Evolutionary conservation across 2,329 filamentous ascomycete genomes (phyloP), one percentile per base, ranked within the genome.

Genomic region (Neofusicoccum sp.): DNA sequence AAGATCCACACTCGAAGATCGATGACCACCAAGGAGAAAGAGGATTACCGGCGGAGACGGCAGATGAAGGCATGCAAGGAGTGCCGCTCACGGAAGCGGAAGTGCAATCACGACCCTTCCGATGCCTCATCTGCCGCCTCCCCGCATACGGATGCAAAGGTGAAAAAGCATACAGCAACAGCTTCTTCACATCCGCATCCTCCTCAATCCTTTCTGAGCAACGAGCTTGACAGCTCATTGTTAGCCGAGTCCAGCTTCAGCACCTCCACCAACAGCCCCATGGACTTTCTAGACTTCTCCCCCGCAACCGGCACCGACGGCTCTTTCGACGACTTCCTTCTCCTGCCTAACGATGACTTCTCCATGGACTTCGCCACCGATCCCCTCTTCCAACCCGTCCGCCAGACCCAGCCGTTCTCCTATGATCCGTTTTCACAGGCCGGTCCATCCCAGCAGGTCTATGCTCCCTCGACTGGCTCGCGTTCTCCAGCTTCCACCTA

Each of bases 21-120:
- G 16, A 63, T 63, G 61, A 63, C 61, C n/a, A 51, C 56, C 31
- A 47, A 41, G 61, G 61, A 63, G 38, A 61, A 61, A 41, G 58
- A 61, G 28, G 61, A 63, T 41, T 63, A 63, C 53, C 34, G 61
- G 40, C 40, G 48, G 36, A 51, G 58, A 41, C 31, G 61, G 40
- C 48, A 61, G 51, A 61, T 63, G 51, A 58, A 51, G 56, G 58
- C 61, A 24, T 63, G 61, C 43, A 49, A 61, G 34, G 47, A 57
- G 40, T 63, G 61, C 44, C 53, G 58, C 5, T 33, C 30, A 28
- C 53, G 53, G 26, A 58, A 58, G 53, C 31, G 61, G 38, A 63
- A 63, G 33, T 63, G 61, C 31, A 48, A 36, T 34, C 61, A 63
- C 36, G 40, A 63, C 48, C 30, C 38, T 43, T 44, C 48, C 16